Percentiles rank a stretch among this genome's conserved stretches.
phyloP scores from a whole-genome alignment of 1,139 yeast species.

The Diutina scorzettiae region DNA sequence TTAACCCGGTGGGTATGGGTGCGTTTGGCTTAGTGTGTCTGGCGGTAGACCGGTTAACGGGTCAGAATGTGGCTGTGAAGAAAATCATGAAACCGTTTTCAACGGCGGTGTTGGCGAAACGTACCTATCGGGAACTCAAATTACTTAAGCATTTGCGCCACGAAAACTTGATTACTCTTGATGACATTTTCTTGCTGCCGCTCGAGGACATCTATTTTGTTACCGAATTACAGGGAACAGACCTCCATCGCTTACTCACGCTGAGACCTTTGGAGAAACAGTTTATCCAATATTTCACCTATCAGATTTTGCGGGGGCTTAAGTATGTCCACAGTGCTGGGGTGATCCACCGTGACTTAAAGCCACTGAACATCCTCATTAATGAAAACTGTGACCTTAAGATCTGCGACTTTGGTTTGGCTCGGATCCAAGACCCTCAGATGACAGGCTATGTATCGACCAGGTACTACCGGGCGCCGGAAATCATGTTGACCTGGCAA shows the following conservation, averaged over 20 bases:
- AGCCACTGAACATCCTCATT: conserved; percentile 85
- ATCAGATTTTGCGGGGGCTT: conserved; percentile 86
- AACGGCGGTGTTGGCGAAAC: conserved; percentile 87
- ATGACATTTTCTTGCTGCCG: conserved; percentile 90
- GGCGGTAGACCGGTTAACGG: conserved; percentile 83
- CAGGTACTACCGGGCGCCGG: conserved; percentile 95
- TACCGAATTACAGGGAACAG: conserved; percentile 94
- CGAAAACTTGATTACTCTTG: conserved; percentile 85
- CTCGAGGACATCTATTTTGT: conserved; percentile 95
- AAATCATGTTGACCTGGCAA: conserved; percentile 98
- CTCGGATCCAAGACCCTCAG: conserved; percentile 95
- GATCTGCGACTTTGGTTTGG: conserved; percentile 94
- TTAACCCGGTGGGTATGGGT: conserved; percentile 98
- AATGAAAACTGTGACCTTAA: conserved; percentile 94
- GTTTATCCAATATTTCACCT: conserved; percentile 89
- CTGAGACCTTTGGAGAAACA: conserved; percentile 92
- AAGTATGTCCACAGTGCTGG: conserved; percentile 97
- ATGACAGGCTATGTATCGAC: conserved; percentile 99
- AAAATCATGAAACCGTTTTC: conserved; percentile 96
- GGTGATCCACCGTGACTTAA: conserved; percentile 89
- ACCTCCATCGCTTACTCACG: conserved; percentile 78
- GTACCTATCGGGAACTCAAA: conserved; percentile 93
- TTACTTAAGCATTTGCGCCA: conserved; percentile 86
- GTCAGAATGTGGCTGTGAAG: conserved; percentile 91
- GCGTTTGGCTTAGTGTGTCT: conserved; percentile 97